These are phyloP conservation scores for Xanthoconium purpureum DNA, from an alignment of 768 basidiomycete genomes.

Conservation along the genomic window DNA sequence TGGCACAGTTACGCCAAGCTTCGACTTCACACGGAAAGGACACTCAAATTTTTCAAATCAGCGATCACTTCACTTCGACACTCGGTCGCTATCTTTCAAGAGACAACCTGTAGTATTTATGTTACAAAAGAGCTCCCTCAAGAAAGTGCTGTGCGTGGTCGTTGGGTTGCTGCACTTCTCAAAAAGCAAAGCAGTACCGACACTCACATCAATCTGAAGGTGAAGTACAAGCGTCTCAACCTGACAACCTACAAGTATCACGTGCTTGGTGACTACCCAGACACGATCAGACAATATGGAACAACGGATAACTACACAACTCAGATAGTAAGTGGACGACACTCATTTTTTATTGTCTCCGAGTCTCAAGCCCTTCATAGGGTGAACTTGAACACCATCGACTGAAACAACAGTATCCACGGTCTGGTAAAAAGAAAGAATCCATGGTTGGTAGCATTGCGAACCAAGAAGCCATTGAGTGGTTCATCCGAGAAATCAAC, in stretches of 20 bases:
- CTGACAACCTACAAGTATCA: background rate
- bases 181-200: background rate
- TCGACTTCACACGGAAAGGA: background rate
- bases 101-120: background rate
- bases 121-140: background rate
- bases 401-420: no score
- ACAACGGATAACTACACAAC: slow-evolving; percentile 4
- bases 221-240: background rate
- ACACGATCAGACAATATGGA: background rate
- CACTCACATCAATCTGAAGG: no score
- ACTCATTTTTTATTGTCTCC: no score
- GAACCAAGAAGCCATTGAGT: no score
- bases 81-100: background rate
- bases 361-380: no score
- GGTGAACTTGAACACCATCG: no score
- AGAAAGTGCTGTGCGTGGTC: background rate
- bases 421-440: no score
- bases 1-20: slow-evolving; percentile 4
- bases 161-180: background rate
- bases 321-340: background rate
- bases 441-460: no score
- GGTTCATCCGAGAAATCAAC: no score
- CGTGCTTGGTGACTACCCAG: background rate
- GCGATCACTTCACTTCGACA: background rate
- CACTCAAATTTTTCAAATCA: background rate